Evolutionary conservation across 306 rosid species (phyloP).

Genomic region (Clitoria ternatea): DNA sequence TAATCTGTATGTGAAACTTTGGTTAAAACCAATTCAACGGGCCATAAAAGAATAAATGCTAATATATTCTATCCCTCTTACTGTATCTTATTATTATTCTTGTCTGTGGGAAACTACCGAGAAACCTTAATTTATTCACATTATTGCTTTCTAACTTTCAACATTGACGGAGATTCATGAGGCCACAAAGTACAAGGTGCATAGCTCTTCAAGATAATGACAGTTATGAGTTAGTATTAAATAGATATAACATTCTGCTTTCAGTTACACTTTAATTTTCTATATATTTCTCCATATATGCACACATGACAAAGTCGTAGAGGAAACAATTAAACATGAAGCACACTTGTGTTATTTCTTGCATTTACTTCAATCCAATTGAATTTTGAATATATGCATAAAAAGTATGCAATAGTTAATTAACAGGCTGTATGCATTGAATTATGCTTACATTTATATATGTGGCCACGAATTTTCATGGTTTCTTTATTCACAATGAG

Average conservation of each 20-base stretch:
- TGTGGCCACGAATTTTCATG: neutral
- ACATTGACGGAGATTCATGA: neutral
- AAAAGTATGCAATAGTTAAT: neutral
- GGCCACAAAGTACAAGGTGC: neutral
- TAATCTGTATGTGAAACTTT: neutral
- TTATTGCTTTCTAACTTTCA: neutral
- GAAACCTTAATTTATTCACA: neutral
- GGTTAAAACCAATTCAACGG: slow-evolving; percentile 8
- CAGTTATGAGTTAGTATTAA: too few relatives aligned
- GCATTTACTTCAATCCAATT: slow-evolving; percentile 1
- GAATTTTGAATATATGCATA: neutral
- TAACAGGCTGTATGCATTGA: neutral
- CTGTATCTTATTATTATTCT: slow-evolving; percentile 5
- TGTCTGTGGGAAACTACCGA: slow-evolving; percentile 26
- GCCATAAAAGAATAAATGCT: neutral
- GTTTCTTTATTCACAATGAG: neutral
- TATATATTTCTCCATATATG: neutral
- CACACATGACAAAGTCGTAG: slow-evolving; percentile 18
- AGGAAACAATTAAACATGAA: neutral
- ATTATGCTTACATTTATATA: neutral
- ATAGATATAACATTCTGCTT: slow-evolving; percentile 4
- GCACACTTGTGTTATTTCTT: neutral
- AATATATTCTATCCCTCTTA: neutral
- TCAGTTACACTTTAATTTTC: neutral
- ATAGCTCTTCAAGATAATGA: neutral